Evolutionary conservation across 257 asterid genomes (phyloP), one percentile per base, ranked within the genome.

Genomic region (Solanum sparsipilum): DNA sequence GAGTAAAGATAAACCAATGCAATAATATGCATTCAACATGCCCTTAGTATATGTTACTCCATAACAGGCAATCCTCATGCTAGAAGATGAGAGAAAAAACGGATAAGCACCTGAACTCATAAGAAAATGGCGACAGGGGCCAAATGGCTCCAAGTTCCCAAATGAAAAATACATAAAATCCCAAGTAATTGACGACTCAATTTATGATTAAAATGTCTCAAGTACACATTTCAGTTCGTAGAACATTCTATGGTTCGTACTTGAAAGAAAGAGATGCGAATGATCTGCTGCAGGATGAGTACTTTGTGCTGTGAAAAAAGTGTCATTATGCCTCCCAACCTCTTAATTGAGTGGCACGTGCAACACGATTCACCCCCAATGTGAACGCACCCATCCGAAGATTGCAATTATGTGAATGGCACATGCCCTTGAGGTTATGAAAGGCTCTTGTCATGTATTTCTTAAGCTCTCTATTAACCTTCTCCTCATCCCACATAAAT

Each of bases 381-480:
- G 97, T 93, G 78, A 95, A 95, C 13, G 98, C 98, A 13, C 99
- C 99, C 98, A 96, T 96, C 35, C 98, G 96, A 81, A 94, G 96
- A 90, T 93, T 94, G 94, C 98, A 96, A 41, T 90, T 84, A 86
- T 96, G 95, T 5, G 94, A 85, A 85, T 92, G 90, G 72, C 98
- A 96, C 94, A 94, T 75, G 86, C 85, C 85, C 93, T 93, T 96
- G 87, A 96, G 93, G 87, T 93, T 91, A 31, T 90, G 92, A 88
- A 95, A 96, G 70, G 98, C 75, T 68, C 94, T 93, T 15, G 95
- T 93, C 99, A 96, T 95, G 94, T 96, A 96, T 86, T 90, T 91
- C 85, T 91, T 88, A 5, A 95, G 97, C 91, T 95, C 98, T 18
- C 36, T 23, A 75, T 96, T 96, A 83, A 96, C 98, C 91, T 96